Percentiles rank a stretch among this genome's conserved stretches.
Conservation (phyloP, 108 stramenopile genomes). For the Cyclotella distinguenda region DNA sequence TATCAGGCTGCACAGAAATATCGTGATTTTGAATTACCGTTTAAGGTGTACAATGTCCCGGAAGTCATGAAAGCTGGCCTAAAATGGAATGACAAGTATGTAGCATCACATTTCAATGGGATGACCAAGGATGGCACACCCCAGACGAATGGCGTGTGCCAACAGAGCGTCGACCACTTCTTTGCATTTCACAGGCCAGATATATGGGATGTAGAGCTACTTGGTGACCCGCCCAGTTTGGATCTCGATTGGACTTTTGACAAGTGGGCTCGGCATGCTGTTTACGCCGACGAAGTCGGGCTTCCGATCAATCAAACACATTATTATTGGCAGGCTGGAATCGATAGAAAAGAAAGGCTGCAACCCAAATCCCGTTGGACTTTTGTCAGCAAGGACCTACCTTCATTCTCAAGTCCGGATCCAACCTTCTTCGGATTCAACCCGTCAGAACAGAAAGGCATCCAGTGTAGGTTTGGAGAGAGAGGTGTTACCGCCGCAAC, state of each 20-base stretch:
- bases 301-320: conserved; percentile 61
- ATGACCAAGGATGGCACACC: conserved; percentile 22
- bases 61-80: conserved; percentile 61
- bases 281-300: conserved; percentile 70
- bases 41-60: conserved; percentile 82
- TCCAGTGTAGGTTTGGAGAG: conserved; percentile 67
- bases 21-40: conserved; percentile 77
- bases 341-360: conserved; percentile 59
- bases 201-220: conserved; percentile 52
- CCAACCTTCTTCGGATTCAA: conserved; percentile 55
- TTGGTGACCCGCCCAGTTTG: conserved; percentile 72
- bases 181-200: conserved; percentile 74
- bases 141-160: conserved; percentile 47
- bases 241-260: conserved; percentile 70
- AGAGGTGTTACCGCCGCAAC: conserved; percentile 66
- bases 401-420: conserved; percentile 64
- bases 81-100: conserved; percentile 89
- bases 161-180: conserved; percentile 78
- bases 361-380: conserved; percentile 47
- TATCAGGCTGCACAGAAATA: conserved; percentile 61
- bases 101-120: conserved; percentile 55
- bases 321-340: conserved; percentile 82
- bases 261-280: conserved; percentile 73
- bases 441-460: conserved; percentile 75
- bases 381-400: conserved; percentile 76